Percentiles rank a stretch among this genome's conserved stretches.
Evolutionary conservation across 441 rosid species (phyloP).

Genomic region (Eruca vesicaria): DNA sequence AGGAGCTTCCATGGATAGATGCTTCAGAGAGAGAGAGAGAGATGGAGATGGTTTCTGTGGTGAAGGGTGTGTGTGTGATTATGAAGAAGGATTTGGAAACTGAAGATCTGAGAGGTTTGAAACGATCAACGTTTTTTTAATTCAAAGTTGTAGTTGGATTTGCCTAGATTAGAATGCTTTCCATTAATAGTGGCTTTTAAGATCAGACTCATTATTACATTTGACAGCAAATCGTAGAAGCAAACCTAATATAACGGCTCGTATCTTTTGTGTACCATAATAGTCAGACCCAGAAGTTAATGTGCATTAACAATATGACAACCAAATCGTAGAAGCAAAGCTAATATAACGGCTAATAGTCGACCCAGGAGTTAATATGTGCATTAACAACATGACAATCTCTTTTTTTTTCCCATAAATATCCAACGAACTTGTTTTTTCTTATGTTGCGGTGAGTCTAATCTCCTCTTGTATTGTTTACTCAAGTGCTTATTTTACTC

Average conservation of each 20-base stretch:
- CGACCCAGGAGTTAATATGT: too few relatives aligned
- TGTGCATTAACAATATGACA: not conserved
- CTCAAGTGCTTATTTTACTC: too few relatives aligned
- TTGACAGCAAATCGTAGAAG: not conserved
- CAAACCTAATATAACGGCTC: conserved; percentile 24
- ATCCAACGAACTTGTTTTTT: too few relatives aligned
- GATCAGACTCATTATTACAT: not conserved
- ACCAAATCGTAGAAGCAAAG: too few relatives aligned
- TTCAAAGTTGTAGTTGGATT: conserved; percentile 15
- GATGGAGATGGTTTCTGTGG: not conserved
- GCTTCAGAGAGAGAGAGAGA: not conserved
- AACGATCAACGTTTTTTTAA: conserved; percentile 15
- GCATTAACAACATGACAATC: too few relatives aligned
- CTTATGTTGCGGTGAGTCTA: too few relatives aligned
- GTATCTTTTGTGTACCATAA: not conserved
- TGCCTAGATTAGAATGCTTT: conserved; percentile 20
- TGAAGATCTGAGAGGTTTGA: conserved; percentile 5
- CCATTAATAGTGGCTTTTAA: conserved; percentile 15
- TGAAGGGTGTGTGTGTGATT: conserved; percentile 14
- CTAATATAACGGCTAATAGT: too few relatives aligned
- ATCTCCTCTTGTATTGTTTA: too few relatives aligned
- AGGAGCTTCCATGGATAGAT: conserved; percentile 40
- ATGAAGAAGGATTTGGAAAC: not conserved
- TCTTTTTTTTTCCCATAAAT: too few relatives aligned
- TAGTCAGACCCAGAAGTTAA: conserved; percentile 1